These are phyloP conservation scores for Cystobasidium slooffiae DNA, from an alignment of 1,284 basidiomycete genomes.

Conservation along the genomic window DNA sequence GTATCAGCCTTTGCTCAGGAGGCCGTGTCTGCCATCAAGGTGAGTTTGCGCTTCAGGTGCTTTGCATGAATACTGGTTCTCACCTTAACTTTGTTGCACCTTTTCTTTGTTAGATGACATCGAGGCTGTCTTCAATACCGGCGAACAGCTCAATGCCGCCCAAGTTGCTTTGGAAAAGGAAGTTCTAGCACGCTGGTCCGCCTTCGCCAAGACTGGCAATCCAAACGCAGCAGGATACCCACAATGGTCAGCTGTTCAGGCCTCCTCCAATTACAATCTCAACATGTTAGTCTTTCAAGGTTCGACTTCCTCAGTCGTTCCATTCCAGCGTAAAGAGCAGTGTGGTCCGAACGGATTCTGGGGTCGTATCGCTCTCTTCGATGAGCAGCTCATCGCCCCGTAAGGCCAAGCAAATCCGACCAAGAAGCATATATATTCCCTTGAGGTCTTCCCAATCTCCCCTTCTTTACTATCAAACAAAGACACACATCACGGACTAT, in stretches of 20 bases:
- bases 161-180: conserved; percentile 43
- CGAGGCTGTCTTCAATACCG: conserved; percentile 42
- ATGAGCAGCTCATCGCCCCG: conserved; percentile 8
- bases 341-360: conserved; percentile 38
- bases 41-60: neutral
- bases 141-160: conserved; percentile 3
- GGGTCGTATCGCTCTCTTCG: conserved; percentile 28
- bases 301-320: conserved; percentile 16
- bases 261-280: conserved; percentile 29
- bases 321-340: conserved; percentile 23
- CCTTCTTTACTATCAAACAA: no score
- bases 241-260: conserved; percentile 37
- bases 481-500: no score
- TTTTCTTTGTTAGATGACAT: conserved; percentile 46
- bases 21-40: conserved; percentile 45
- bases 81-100: neutral
- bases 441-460: no score
- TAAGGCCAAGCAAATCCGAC: neutral
- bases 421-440: neutral
- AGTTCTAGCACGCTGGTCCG: conserved; percentile 46
- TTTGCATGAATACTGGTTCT: neutral
- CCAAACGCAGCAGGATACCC: conserved; percentile 42
- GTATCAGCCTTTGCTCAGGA: conserved; percentile 30
- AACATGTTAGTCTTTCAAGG: conserved; percentile 44
- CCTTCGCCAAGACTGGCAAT: conserved; percentile 45